phyloP scores from a whole-genome alignment of 805 yeast species.

The Metschnikowia colocasiae region DNA sequence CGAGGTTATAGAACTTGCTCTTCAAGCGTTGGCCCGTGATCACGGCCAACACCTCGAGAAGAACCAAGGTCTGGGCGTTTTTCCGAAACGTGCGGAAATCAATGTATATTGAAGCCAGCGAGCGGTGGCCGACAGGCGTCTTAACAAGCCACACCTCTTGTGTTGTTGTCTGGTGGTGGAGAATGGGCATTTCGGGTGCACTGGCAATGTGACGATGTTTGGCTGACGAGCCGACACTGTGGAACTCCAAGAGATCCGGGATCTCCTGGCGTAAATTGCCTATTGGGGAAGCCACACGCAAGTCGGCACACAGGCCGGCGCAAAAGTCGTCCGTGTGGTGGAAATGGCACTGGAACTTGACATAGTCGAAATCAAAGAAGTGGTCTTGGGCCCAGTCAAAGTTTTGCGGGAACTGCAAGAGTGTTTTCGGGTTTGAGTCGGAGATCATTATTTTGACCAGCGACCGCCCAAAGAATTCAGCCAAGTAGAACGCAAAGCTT shows the following conservation, averaged over 20 bases:
- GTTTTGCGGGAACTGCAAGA: neutral
- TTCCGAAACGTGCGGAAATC: slow-evolving; percentile 38
- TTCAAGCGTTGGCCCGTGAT: slow-evolving; percentile 41
- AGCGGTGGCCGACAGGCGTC: neutral
- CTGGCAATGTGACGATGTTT: neutral
- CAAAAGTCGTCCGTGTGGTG: neutral
- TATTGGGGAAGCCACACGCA: neutral
- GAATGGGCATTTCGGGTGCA: neutral
- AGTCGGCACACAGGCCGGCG: neutral
- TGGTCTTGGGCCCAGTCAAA: neutral
- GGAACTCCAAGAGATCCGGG: slow-evolving; percentile 2
- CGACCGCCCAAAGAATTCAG: neutral
- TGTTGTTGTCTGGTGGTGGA: neutral
- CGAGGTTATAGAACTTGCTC: slow-evolving; percentile 48
- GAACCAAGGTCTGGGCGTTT: slow-evolving; percentile 39
- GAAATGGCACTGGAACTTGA: neutral
- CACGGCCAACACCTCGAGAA: slow-evolving; percentile 53
- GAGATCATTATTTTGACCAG: slow-evolving; percentile 1
- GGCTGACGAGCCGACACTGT: neutral
- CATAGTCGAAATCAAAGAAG: slow-evolving; percentile 13
- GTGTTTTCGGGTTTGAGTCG: neutral
- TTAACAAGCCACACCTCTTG: neutral
- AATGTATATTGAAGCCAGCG: slow-evolving; percentile 35
- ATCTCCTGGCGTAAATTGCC: neutral
- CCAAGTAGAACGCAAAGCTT: neutral